phyloP scores from a whole-genome alignment of 2,329 filamentous ascomycete genomes.

The Xylaria sp. region DNA sequence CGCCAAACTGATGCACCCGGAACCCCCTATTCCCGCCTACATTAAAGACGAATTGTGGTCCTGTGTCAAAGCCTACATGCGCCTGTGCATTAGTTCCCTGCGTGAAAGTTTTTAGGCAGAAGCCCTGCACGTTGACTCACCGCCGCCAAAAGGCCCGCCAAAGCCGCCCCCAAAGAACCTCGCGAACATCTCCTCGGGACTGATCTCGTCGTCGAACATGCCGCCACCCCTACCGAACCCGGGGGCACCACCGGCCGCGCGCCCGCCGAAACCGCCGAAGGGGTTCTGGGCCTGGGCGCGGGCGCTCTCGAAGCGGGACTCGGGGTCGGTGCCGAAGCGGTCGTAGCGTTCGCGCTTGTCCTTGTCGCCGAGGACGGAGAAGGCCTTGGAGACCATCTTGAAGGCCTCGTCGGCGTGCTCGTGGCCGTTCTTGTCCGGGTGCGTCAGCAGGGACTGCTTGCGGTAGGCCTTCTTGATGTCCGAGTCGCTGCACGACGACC shows the following conservation, averaged over 20 bases:
- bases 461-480: conserved; percentile 99
- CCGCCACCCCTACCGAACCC: conserved; percentile 66
- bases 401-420: conserved; percentile 96
- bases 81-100: conserved; percentile 9
- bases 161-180: conserved; percentile 88
- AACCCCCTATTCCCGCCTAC: conserved; percentile 91
- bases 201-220: conserved; percentile 91
- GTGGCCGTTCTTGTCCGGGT: conserved; percentile 99
- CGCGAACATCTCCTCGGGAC: conserved; percentile 95
- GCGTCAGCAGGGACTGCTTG: conserved; percentile 91
- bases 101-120: background rate
- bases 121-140: conserved; percentile 54
- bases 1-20: conserved; percentile 95
- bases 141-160: conserved; percentile 75
- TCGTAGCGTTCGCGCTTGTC: conserved; percentile 94
- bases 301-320: conserved; percentile 79
- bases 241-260: conserved; percentile 51
- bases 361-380: conserved; percentile 90
- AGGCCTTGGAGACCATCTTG: conserved; percentile 95
- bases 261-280: conserved; percentile 51
- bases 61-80: conserved; percentile 69
- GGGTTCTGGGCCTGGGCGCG: conserved; percentile 61
- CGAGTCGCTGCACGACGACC: conserved; percentile 73
- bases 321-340: conserved; percentile 89
- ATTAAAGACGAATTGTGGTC: conserved; percentile 94